Conservation (phyloP, 805 yeast species). For the Metschnikowia matae region DNA sequence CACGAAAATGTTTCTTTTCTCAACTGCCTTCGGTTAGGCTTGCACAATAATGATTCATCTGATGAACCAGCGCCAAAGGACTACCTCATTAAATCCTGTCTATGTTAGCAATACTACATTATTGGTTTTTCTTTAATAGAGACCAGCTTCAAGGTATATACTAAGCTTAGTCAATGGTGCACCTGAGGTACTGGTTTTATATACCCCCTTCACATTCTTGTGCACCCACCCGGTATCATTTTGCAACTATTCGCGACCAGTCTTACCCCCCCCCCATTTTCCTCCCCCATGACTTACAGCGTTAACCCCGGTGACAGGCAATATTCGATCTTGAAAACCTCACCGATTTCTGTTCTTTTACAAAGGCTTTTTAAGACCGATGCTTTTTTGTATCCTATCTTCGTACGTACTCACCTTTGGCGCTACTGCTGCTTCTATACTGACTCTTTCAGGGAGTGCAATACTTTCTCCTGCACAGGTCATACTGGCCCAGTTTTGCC, state of each 20-base stretch:
- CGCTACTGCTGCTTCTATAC: not conserved
- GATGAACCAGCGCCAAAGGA: no score
- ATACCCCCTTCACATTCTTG: not conserved
- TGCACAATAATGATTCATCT: no score
- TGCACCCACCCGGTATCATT: not conserved
- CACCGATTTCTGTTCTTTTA: not conserved
- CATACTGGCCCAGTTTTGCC: constrained; percentile 44
- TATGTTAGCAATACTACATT: no score
- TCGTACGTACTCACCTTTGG: not conserved
- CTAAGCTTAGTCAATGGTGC: not conserved
- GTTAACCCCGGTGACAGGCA: not conserved
- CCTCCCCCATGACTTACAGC: not conserved
- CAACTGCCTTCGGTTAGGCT: no score
- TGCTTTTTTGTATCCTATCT: constrained; percentile 3
- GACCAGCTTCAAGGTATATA: no score
- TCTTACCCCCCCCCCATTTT: not conserved
- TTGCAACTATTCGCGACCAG: constrained; percentile 1
- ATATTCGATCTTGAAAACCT: not conserved
- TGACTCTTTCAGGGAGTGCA: constrained; percentile 10
- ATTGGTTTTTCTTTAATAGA: no score
- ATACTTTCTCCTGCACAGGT: constrained; percentile 29
- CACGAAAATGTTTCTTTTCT: no score
- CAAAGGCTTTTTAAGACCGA: not conserved
- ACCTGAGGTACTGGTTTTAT: not conserved
- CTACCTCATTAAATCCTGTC: no score